Conservation (phyloP, 192 early-diverging fungal genomes). For the Mortierella alpina region DNA sequence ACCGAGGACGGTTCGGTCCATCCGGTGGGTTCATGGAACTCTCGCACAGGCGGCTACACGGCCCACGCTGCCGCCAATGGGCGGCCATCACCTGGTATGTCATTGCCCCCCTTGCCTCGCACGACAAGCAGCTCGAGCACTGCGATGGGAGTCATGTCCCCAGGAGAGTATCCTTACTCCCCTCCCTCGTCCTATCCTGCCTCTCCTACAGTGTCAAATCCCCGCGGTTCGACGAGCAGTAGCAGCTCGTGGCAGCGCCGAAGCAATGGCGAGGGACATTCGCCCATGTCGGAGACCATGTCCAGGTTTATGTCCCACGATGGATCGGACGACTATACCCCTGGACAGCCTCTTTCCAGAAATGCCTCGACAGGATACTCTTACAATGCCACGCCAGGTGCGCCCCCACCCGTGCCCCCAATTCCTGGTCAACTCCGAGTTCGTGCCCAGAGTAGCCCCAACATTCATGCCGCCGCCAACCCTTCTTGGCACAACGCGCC, state of each 20-base stretch:
- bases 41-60: slow-evolving; percentile 30
- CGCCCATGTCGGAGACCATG: slow-evolving; percentile 64
- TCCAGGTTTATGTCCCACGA: slow-evolving; percentile 63
- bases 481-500: slow-evolving; percentile 50
- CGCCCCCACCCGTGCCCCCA: slow-evolving; percentile 47
- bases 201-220: slow-evolving; percentile 63
- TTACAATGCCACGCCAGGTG: slow-evolving; percentile 26
- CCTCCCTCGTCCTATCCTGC: slow-evolving; percentile 68
- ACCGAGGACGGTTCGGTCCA: slow-evolving; percentile 50
- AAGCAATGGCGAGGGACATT: slow-evolving; percentile 58
- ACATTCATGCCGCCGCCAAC: slow-evolving; percentile 61
- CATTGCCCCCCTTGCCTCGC: slow-evolving; percentile 51
- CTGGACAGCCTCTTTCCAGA: slow-evolving; percentile 45
- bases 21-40: slow-evolving; percentile 43
- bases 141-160: slow-evolving; percentile 47
- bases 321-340: slow-evolving; percentile 44
- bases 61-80: slow-evolving; percentile 24
- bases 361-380: slow-evolving; percentile 52
- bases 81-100: slow-evolving; percentile 47
- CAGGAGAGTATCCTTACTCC: slow-evolving; percentile 59
- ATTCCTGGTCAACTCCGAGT: slow-evolving; percentile 56
- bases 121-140: slow-evolving; percentile 41
- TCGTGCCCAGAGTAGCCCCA: slow-evolving; percentile 69
- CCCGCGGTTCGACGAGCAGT: slow-evolving; percentile 54
- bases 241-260: slow-evolving; percentile 55